Percentiles rank a stretch among this genome's conserved stretches.
These are phyloP conservation scores for Lunularia cruciata DNA, from an alignment of 225 moss, liverwort and hornwort species.

Conservation along the genomic window DNA sequence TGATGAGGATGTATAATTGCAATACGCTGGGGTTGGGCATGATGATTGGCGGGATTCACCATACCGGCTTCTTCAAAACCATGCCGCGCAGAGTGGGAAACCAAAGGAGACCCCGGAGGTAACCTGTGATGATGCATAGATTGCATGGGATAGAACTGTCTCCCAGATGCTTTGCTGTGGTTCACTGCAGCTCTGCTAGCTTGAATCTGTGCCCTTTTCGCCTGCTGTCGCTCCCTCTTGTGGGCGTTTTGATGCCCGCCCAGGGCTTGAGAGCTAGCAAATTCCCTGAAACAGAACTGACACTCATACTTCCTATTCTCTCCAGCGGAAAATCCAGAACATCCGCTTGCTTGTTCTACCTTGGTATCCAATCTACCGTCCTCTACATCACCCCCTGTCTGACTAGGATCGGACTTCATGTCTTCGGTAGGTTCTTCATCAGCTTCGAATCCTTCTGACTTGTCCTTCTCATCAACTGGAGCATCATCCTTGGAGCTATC, in stretches of 20 bases:
- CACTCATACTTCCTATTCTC: constrained; percentile 97
- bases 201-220: constrained; percentile 88
- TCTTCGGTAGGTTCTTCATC: constrained; percentile 24
- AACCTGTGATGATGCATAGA: constrained; percentile 53
- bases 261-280: constrained; percentile 89
- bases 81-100: constrained; percentile 36
- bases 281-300: constrained; percentile 83
- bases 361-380: constrained; percentile 49
- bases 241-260: constrained; percentile 98
- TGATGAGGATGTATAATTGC: constrained; percentile 46
- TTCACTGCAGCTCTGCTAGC: constrained; percentile 74
- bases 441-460: constrained; percentile 4
- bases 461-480: constrained; percentile 2
- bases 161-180: constrained; percentile 53
- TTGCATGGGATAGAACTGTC: constrained; percentile 41
- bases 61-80: constrained; percentile 38
- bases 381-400: constrained; percentile 25
- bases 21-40: constrained; percentile 35
- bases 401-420: constrained; percentile 34
- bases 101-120: constrained; percentile 35
- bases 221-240: constrained; percentile 88
- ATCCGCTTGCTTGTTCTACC: constrained; percentile 52
- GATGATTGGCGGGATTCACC: constrained; percentile 25
- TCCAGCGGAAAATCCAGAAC: constrained; percentile 53
- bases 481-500: constrained; percentile 14